Base-by-base conservation (phyloP, 1,284 basidiomycete genomes). In the Naganishia albida region DNA sequence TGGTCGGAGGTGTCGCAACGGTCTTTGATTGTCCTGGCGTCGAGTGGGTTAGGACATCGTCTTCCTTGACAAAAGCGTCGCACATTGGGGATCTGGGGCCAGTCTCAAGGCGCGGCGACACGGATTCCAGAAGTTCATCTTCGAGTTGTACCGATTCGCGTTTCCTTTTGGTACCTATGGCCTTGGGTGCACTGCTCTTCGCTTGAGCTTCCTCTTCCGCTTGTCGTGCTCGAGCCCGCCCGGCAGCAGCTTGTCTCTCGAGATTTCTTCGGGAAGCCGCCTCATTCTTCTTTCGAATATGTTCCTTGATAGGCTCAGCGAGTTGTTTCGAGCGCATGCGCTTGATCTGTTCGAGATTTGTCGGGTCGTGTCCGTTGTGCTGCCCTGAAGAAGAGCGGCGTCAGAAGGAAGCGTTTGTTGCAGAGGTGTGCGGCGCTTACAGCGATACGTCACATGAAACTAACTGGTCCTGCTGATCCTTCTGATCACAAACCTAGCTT, bases 301-400 rank as follows among this genome's bases (percentile, higher is more conserved):
- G 48, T 8, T 34, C 44, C 30, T 60, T 60, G 56, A 60, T 60
- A n/a, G 56, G n/a, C 15, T 46, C 46, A 15, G 56, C 28, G 3
- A 60, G 56, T 38, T 60, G 56, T 13, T 34, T 49, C 46, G 56
- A 60, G 28, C 56, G 56, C 56, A 60, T 60, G 6, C 56, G 56
- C 49, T 60, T 60, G 44, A 60, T 39, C 16, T 60, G 56, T 16
- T 60, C 56, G 34, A 60, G 48, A 16, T 60, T 46, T 1, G 56
- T 50, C 18, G 56, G 56, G 46, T 60, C 56, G 26, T 60, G 56
- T 16, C 56, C 56, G 46, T 60, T 60, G 15, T 60, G 56, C 39
- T 48, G 56, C 56, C 56, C 56, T 60, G 46, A 26, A 7, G 43
- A 16, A 3, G 7, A 53, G 16, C n/a, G 18, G 40, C 12, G 46